Percentiles rank a stretch among this genome's conserved stretches.
These are phyloP conservation scores for Rhododendron mucronatum DNA, from an alignment of 148 eudicot genomes.

Conservation along the genomic window DNA sequence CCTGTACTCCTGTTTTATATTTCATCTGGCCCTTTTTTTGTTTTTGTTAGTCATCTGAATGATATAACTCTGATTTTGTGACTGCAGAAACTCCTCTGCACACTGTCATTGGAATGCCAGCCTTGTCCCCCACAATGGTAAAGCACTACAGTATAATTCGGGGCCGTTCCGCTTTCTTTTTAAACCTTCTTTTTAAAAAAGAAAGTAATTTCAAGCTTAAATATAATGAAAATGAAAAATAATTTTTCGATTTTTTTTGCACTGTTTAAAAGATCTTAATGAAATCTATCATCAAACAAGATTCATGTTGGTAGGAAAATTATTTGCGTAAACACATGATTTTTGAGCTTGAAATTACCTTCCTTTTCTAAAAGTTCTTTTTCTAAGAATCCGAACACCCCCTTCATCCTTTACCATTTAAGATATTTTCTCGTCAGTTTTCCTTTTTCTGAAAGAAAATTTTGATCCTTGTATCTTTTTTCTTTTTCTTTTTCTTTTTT, in stretches of 20 bases:
- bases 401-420: neutral
- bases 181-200: too few species aligned
- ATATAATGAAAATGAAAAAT: too few species aligned
- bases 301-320: too few species aligned
- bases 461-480: neutral
- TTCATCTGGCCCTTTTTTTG: neutral
- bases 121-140: slow-evolving; percentile 97
- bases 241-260: too few species aligned
- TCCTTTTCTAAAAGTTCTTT: too few species aligned
- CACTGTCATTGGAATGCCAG: slow-evolving; percentile 79
- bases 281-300: too few species aligned
- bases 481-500: neutral
- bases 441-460: neutral
- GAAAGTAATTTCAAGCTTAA: too few species aligned
- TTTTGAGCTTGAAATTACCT: too few species aligned
- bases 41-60: neutral
- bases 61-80: slow-evolving; percentile 10
- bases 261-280: too few species aligned
- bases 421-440: neutral
- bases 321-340: too few species aligned
- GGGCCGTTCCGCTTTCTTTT: too few species aligned
- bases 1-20: neutral
- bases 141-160: neutral
- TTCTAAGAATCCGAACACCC: too few species aligned
- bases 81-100: slow-evolving; percentile 58